Evolutionary conservation across 306 rosid species (phyloP).

Genomic region (Sphenostylis stenocarpa): DNA sequence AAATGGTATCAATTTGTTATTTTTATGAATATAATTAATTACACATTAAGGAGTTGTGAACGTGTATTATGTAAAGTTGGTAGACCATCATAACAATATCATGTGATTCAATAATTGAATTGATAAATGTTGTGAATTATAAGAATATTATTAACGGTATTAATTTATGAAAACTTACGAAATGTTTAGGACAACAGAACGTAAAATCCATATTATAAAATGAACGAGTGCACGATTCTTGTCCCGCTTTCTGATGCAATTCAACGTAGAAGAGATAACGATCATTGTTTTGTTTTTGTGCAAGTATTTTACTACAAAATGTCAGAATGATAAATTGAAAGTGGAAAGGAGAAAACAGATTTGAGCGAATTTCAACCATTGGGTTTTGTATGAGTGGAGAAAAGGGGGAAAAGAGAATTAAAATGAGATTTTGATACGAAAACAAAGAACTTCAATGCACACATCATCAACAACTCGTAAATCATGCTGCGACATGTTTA

Average conservation of each 20-base stretch:
- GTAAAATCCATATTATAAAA: background rate
- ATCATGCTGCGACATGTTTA: constrained; percentile 34
- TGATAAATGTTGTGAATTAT: background rate
- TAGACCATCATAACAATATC: background rate
- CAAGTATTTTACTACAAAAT: background rate
- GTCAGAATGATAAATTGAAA: background rate
- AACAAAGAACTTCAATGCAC: constrained; percentile 1
- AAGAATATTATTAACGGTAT: background rate
- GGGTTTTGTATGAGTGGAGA: background rate
- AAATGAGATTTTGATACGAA: constrained; percentile 17
- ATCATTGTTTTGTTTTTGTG: too few species aligned
- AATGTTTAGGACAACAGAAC: background rate
- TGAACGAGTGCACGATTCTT: background rate
- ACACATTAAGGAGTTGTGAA: too few species aligned
- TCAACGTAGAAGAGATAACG: too few species aligned
- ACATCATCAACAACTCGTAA: constrained; percentile 22
- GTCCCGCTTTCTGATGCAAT: too few species aligned
- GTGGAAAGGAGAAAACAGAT: background rate
- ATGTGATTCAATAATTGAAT: background rate
- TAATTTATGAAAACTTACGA: background rate
- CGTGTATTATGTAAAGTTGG: too few species aligned
- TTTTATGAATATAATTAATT: too few species aligned
- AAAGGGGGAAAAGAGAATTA: background rate
- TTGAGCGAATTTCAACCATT: too few species aligned
- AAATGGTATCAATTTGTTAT: too few species aligned